Base-by-base conservation (phyloP, 2,329 filamentous ascomycete genomes). In the Ascochyta lentis region DNA sequence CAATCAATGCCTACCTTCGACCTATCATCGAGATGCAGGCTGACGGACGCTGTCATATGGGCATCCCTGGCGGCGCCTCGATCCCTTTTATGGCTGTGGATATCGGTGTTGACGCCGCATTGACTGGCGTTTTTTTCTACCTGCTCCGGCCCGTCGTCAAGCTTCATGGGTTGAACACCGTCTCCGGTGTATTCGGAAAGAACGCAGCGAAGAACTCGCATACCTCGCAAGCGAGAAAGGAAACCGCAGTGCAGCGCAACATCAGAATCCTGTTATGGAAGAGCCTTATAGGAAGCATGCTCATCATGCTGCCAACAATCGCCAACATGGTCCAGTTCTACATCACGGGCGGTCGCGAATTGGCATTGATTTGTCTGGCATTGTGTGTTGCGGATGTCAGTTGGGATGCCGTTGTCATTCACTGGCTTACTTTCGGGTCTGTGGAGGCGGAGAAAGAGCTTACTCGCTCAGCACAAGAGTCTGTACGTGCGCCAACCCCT, bases 381-480 rank as follows among this genome's bases (percentile, higher is more conserved):
- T 58, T 75, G 3, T 77, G 75, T 53, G 70, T 68, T 1, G 38
- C 71, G 26, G 74, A 77, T 55, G 66, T 74, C 73, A 58, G 53
- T 16, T 60, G 58, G 55, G 51, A 54, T 31, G 51, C 45, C 16
- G 27, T 56, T 4, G 48, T 58, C 19, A 54, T 61, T 4, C 48
- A 61, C 41, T 61, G 58, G 55, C 41, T 61, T 13, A 61, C 58
- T 2, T 55, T 61, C n/a, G 49, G 51, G 12, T 61, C 55, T 6
- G 34, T 37, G 7, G 48, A 58, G 27, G 46, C 52, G 1, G 52
- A 55, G 27, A 50, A 45, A 13, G 52, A 53, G 23, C 43, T 53
- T 12, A 47, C 26, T 16, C 37, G 37, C 12, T 42, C 43, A 12
- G 29, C 43, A 26, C 42, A 46, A 7, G 37, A 53, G 29, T 41